phyloP scores from a whole-genome alignment of 1,284 basidiomycete genomes.

The Kalmanozyma brasiliensis region DNA sequence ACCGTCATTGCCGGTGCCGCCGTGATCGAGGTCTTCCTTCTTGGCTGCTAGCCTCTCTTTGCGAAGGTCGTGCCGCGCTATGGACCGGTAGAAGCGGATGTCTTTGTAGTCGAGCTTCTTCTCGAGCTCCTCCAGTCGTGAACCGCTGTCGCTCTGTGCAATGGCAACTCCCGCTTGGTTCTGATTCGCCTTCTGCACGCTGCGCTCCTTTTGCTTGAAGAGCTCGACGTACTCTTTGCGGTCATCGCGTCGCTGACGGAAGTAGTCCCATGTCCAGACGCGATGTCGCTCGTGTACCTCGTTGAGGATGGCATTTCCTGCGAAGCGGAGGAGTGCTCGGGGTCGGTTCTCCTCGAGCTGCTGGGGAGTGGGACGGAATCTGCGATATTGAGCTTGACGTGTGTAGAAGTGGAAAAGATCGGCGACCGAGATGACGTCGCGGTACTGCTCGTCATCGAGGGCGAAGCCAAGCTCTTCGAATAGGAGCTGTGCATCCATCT shows the following conservation, averaged over 20 bases:
- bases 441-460: conserved; percentile 93
- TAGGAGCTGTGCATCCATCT: conserved; percentile 86
- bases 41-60: conserved; percentile 74
- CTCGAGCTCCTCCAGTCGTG: conserved; percentile 78
- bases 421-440: conserved; percentile 89
- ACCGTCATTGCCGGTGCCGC: conserved; percentile 70
- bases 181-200: conserved; percentile 52
- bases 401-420: conserved; percentile 98
- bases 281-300: conserved; percentile 85
- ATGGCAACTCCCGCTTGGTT: conserved; percentile 51
- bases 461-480: conserved; percentile 95
- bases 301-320: conserved; percentile 81
- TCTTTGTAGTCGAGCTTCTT: conserved; percentile 90
- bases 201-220: conserved; percentile 79
- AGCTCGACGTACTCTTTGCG: conserved; percentile 83
- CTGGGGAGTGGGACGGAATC: conserved; percentile 76
- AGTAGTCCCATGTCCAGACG: conserved; percentile 93
- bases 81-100: conserved; percentile 95
- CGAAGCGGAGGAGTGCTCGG: conserved; percentile 82
- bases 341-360: conserved; percentile 77
- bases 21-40: conserved; percentile 65
- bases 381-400: conserved; percentile 78
- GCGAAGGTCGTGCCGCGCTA: conserved; percentile 86
- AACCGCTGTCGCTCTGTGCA: conserved; percentile 50
- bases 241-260: conserved; percentile 87